Conservation (phyloP, 805 yeast species). For the Metschnikowia continentalis region DNA sequence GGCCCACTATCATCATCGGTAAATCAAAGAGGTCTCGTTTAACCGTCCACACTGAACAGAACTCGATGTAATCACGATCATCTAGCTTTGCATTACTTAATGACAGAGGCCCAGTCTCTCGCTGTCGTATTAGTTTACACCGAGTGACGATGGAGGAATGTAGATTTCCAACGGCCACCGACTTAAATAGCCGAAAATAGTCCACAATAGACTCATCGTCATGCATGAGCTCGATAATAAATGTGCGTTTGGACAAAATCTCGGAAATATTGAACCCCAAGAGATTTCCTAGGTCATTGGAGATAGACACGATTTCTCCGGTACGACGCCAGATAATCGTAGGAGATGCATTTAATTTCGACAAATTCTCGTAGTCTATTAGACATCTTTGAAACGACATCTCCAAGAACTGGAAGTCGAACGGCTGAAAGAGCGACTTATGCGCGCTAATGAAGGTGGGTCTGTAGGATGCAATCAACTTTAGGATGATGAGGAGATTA, state of each 20-base stretch:
- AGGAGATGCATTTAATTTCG: constrained; percentile 62
- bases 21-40: constrained; percentile 79
- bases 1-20: constrained; percentile 81
- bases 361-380: constrained; percentile 42
- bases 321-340: constrained; percentile 84
- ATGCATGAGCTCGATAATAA: constrained; percentile 72
- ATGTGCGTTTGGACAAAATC: constrained; percentile 54
- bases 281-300: constrained; percentile 67
- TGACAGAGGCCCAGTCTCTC: constrained; percentile 8
- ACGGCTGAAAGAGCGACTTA: constrained; percentile 60
- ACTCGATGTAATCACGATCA: constrained; percentile 40
- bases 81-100: constrained; percentile 17
- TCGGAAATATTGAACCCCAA: constrained; percentile 61
- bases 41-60: constrained; percentile 82
- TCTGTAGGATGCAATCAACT: constrained; percentile 60
- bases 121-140: constrained; percentile 43
- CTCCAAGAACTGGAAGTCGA: constrained; percentile 55
- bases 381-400: constrained; percentile 43
- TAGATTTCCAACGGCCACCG: constrained; percentile 65
- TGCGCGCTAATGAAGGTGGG: constrained; percentile 78
- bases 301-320: constrained; percentile 77
- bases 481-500: constrained; percentile 42
- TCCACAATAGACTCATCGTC: constrained; percentile 71
- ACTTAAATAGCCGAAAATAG: constrained; percentile 68
- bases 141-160: constrained; percentile 50